Base-by-base conservation (phyloP, 306 rosid genomes). In the Dicorynia guianensis region DNA sequence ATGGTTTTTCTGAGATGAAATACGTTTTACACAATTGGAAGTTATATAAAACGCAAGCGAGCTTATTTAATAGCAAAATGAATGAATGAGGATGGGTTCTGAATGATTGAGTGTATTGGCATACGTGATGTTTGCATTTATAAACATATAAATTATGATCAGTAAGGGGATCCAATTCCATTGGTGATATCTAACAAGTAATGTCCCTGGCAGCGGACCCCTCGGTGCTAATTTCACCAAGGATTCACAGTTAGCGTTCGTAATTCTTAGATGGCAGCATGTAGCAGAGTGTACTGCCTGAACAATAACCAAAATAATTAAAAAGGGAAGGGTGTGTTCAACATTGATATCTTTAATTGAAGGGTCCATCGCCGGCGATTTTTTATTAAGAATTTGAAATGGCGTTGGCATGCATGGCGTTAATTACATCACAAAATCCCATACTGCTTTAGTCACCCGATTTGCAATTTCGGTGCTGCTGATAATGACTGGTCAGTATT, bases 401-500 rank as follows among this genome's bases (percentile, higher is more conserved):
- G 30, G 38, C 9, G 46, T 40, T 40, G 46, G 46, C 30, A 25
- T 25, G 30, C 30, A 25, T 25, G 30, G 30, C 2, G 30, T 25
- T 25, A 2, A 25, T 25, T 25, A 25, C 30, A 25, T 14, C 6
- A 55, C 8, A 43, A 14, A 19, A 47, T 57, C 50, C 7, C 9
- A 46, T 13, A 13, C 19, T 25, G 30, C 30, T 1, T 25, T 25
- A 2, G 30, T 25, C 30, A 25, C 43, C 55, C 43, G 15, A 72
- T 4, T 52, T 13, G 39, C 39, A 17, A 39, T 63, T 17, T n/a
- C 14, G 14, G 30, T 69, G 64, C 12, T 15, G 20, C 69, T 69
- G 42, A 20, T 20, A 36, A 70, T 53, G 71, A 35, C 50, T 19
- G 53, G 52, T 15, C 46, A 71, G 20, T 13, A 79, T 63, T 46